These are phyloP conservation scores for Stemphylium beticola DNA, from an alignment of 2,329 filamentous ascomycete species.

Conservation along the genomic window DNA sequence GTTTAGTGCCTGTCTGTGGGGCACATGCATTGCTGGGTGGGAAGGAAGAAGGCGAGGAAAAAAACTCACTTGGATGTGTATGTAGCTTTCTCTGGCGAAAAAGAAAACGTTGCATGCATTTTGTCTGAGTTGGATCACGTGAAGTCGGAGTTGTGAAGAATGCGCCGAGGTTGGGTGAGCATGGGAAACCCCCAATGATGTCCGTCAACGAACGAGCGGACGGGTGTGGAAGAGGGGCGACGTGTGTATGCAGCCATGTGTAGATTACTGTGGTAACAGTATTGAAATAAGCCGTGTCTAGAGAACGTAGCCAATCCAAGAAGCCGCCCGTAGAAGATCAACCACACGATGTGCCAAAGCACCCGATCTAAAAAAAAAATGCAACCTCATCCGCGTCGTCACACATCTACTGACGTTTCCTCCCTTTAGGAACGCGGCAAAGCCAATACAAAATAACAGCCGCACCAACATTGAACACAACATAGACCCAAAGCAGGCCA, in stretches of 20 bases:
- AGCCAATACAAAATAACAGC: constrained; percentile 61
- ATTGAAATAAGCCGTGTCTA: no score
- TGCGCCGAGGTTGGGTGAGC: no score
- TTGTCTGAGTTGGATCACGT: neutral
- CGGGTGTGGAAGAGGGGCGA: no score
- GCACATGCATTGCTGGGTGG: neutral
- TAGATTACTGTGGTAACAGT: no score
- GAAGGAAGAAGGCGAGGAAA: neutral
- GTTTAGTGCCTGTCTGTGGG: neutral
- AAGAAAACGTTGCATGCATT: neutral
- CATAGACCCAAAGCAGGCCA: constrained; percentile 58
- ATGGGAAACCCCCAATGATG: no score
- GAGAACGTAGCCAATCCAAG: no score
- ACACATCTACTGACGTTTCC: constrained; percentile 43
- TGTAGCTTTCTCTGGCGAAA: neutral
- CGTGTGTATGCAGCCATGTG: no score
- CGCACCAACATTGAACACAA: constrained; percentile 57
- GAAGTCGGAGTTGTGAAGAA: no score
- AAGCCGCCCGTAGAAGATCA: neutral
- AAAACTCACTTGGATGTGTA: neutral
- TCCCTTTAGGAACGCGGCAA: constrained; percentile 57
- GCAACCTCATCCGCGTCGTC: no score
- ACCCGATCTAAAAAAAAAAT: no score
- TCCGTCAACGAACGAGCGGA: no score
- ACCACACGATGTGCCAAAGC: no score